phyloP scores from a whole-genome alignment of 257 asterid species.

The Fraxinus cuspidata region DNA sequence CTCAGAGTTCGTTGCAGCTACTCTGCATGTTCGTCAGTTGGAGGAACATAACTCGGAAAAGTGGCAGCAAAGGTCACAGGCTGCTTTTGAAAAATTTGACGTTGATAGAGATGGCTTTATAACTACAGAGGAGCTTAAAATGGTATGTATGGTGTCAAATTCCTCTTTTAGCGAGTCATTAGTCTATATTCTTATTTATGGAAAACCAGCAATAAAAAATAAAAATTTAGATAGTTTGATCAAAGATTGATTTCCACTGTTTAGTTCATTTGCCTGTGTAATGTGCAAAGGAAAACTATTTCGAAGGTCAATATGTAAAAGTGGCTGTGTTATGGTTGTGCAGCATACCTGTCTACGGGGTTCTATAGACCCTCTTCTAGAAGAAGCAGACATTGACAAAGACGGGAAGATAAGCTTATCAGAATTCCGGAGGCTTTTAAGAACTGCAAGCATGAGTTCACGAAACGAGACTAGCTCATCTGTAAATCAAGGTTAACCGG shows the following conservation, averaged over 20 bases:
- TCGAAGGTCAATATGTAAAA: background rate
- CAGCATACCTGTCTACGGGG: conserved; percentile 88
- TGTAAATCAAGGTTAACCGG: conserved; percentile 33
- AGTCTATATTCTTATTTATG: background rate
- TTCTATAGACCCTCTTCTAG: conserved; percentile 81
- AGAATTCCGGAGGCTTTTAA: conserved; percentile 87
- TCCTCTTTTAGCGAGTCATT: background rate
- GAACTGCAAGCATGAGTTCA: conserved; percentile 88
- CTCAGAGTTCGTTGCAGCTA: conserved; percentile 95
- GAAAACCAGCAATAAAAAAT: background rate
- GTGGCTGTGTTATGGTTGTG: background rate
- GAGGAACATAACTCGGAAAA: conserved; percentile 83
- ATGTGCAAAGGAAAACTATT: background rate
- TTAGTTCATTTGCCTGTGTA: background rate
- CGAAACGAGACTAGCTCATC: conserved; percentile 48
- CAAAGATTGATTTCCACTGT: background rate
- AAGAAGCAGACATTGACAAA: conserved; percentile 95
- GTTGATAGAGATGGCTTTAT: conserved; percentile 91
- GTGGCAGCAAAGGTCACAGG: conserved; percentile 81
- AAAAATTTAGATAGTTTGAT: background rate
- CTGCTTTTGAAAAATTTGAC: conserved; percentile 92
- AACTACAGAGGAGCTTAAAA: conserved; percentile 86
- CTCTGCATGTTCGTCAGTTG: conserved; percentile 88
- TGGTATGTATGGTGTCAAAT: conserved; percentile 48
- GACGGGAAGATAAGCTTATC: conserved; percentile 92